Conservation (phyloP, 306 rosid species). For the Macrotyloma uniflorum region DNA sequence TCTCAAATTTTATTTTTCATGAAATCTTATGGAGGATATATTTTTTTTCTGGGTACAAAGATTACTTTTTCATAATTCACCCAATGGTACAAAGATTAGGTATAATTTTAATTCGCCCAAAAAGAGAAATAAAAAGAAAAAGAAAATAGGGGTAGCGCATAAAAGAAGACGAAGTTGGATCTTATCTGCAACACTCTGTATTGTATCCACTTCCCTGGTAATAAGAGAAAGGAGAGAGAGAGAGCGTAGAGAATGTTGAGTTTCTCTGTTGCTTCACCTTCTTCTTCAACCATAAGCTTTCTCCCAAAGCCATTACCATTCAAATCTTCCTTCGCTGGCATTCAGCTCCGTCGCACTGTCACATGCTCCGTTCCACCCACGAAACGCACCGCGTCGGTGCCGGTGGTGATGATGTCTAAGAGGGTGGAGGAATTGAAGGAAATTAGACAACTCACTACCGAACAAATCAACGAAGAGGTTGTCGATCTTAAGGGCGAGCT, state of each 20-base stretch:
- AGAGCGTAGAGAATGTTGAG: conserved; percentile 33
- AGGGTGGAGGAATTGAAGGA: conserved; percentile 77
- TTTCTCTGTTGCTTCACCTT: conserved; percentile 36
- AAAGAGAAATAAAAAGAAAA: background rate
- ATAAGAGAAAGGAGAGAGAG: background rate
- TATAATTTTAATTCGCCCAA: background rate
- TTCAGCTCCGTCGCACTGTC: conserved; percentile 4
- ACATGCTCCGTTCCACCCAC: conserved; percentile 42
- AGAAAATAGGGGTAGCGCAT: background rate
- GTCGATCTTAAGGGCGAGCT: conserved; percentile 92
- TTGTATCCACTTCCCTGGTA: background rate
- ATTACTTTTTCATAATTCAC: too few species aligned
- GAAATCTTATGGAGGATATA: too few species aligned
- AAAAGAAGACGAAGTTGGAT: background rate
- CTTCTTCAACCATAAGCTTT: conserved; percentile 34
- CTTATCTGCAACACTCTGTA: conserved; percentile 23
- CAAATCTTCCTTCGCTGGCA: conserved; percentile 37
- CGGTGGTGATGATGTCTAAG: conserved; percentile 85
- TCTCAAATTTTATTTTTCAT: too few species aligned
- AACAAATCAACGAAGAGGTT: conserved; percentile 85
- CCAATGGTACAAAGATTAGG: too few species aligned
- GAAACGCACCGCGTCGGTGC: conserved; percentile 40
- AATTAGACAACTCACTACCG: conserved; percentile 62
- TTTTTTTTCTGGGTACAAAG: too few species aligned
- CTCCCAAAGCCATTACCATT: conserved; percentile 24